Evolutionary conservation across 2,329 filamentous ascomycete species (phyloP), one percentile per base, ranked within the genome.

Genomic region (Phialophora macrospora): DNA sequence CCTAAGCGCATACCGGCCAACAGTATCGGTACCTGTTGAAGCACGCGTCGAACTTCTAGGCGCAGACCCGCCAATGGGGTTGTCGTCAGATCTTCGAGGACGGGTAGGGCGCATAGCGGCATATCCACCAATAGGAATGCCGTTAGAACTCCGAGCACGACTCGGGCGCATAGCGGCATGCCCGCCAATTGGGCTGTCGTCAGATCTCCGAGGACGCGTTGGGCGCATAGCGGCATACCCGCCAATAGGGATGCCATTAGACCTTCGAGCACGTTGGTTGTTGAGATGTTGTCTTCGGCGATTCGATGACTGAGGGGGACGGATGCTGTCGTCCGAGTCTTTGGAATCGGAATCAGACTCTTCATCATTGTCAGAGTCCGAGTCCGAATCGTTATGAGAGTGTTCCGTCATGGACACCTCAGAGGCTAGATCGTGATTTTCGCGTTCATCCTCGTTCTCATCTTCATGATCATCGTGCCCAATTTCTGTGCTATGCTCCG

Each of bases 221-320:
- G 32, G 32, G 9, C 9, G 32, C 32, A 34, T 34, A 34, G 32
- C 2, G 9, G 32, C 32, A 9, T 34, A 34, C 2, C 32, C 32
- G 32, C 32, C 32, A 34, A 34, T 4, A 34, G 11, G 32, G 32
- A 9, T 9, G 9, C 3, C 32, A 4, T 34, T 34, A 34, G 32
- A 34, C 11, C 70, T 56, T 64, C 70, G 67, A 24, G 60, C 64
- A 38, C 70, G 63, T 28, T 68, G 64, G 32, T 51, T 62, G 52
- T 67, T 44, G 22, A 69, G 56, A 49, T 65, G 65, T 55, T 61
- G 60, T 48, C 65, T 66, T 44, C 70, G 62, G 17, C 58, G 52
- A 34, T 51, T 55, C 9, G 60, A 56, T 20, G 69, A 58, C 57
- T 71, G 70, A 20, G 70, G 69, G 6, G 70, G 66, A 44, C 64